phyloP scores from a whole-genome alignment of 1,284 basidiomycete genomes.

The Ganoderma lingzhi region DNA sequence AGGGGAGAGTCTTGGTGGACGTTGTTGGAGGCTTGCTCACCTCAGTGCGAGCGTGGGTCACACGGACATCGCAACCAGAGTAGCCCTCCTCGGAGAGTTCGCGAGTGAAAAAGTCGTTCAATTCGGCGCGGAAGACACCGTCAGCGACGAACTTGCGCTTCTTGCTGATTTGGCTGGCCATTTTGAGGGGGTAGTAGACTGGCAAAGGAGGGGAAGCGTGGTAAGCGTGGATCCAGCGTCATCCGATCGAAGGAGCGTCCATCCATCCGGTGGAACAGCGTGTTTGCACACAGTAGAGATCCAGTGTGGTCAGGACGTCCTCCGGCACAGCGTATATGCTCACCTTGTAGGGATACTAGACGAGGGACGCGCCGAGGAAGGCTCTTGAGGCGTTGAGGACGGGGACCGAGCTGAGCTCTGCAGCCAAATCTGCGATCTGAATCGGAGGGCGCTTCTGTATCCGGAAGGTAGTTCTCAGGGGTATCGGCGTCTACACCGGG shows the following conservation, averaged over 20 bases:
- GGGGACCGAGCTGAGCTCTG: conserved; percentile 15
- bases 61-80: conserved; percentile 99
- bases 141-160: conserved; percentile 99
- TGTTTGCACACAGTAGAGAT: not conserved
- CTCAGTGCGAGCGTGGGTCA: conserved; percentile 99
- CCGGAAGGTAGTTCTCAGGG: conserved; percentile 24
- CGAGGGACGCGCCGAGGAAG: conserved; percentile 32
- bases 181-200: conserved; percentile 47
- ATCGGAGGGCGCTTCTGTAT: conserved; percentile 11
- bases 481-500: not conserved
- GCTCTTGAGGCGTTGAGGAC: conserved; percentile 31
- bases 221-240: conserved; percentile 25
- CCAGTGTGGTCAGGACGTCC: not conserved
- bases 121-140: conserved; percentile 98
- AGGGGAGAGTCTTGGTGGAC: not conserved
- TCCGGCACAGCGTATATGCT: conserved; percentile 17
- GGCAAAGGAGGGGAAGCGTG: conserved; percentile 7
- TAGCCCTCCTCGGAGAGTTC: conserved; percentile 99
- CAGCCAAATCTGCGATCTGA: conserved; percentile 26
- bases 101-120: conserved; percentile 98
- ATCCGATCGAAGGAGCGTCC: conserved; percentile 19
- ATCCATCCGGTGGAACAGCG: conserved; percentile 25
- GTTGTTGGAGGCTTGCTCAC: conserved; percentile 46
- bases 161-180: conserved; percentile 91
- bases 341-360: conserved; percentile 33